Conservation (phyloP, 768 basidiomycete species). For the Tulasnella sp. region DNA sequence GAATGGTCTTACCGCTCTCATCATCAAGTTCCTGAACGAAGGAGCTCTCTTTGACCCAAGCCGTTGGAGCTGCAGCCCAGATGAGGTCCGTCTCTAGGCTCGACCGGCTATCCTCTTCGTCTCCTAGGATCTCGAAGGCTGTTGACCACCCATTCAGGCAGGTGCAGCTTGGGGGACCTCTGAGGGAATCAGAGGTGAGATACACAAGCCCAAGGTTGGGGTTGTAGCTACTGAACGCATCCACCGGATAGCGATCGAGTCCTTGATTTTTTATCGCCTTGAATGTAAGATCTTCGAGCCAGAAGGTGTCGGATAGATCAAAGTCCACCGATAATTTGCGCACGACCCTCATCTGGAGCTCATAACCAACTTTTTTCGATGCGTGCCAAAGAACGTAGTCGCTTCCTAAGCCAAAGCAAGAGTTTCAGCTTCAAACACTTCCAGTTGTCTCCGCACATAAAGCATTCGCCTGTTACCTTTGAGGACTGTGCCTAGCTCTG, state of each 20-base stretch:
- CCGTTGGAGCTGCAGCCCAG: background rate
- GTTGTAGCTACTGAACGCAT: background rate
- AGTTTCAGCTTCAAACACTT: background rate
- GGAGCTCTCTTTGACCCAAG: background rate
- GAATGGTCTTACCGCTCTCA: background rate
- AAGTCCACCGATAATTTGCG: background rate
- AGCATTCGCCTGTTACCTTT: background rate
- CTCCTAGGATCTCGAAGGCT: background rate
- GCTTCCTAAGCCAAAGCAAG: background rate
- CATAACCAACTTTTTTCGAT: background rate
- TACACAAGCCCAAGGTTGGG: background rate
- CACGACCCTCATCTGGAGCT: background rate
- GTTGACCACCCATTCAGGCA: background rate
- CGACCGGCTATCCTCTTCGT: background rate
- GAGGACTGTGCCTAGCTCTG: background rate
- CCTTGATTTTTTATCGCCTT: background rate
- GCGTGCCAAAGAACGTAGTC: background rate
- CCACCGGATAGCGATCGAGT: background rate
- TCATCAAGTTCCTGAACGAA: background rate
- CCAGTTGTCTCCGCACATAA: too few relatives aligned
- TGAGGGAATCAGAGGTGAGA: background rate
- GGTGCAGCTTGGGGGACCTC: background rate
- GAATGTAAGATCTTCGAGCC: background rate
- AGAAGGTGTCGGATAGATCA: background rate
- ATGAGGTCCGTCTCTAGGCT: background rate